phyloP scores from a whole-genome alignment of 768 basidiomycete species.

The Boletus fagicola region DNA sequence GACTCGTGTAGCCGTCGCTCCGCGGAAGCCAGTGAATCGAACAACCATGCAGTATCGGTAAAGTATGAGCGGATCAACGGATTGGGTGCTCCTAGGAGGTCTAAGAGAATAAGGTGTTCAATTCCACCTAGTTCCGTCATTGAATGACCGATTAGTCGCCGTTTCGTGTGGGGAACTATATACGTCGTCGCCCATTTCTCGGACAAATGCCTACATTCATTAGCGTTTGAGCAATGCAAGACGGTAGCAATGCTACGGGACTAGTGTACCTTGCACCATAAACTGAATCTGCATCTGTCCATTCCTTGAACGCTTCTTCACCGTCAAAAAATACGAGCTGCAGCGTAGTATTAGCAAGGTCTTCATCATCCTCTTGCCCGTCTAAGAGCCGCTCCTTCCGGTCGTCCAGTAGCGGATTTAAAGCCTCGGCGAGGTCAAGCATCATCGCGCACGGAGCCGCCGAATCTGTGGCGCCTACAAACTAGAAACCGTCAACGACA shows the following conservation, averaged over 20 bases:
- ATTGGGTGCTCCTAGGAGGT: slow-evolving; percentile 78
- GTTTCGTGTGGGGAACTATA: slow-evolving; percentile 56
- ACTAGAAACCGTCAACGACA: slow-evolving; percentile 46
- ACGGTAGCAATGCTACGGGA: background rate
- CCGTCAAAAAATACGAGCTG: slow-evolving; percentile 97
- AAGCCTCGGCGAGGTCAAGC: slow-evolving; percentile 84
- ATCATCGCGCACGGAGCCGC: slow-evolving; percentile 94
- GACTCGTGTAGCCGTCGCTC: slow-evolving; percentile 68
- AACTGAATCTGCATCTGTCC: slow-evolving; percentile 87
- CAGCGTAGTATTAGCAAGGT: slow-evolving; percentile 78
- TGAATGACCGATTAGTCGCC: slow-evolving; percentile 53
- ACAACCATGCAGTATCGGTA: slow-evolving; percentile 90
- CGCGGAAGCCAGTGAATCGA: slow-evolving; percentile 69
- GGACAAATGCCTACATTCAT: slow-evolving; percentile 71
- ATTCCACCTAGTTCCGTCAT: slow-evolving; percentile 70
- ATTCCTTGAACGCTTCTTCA: slow-evolving; percentile 90
- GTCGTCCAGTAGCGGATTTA: slow-evolving; percentile 69
- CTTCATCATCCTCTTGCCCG: slow-evolving; percentile 66
- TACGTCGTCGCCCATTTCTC: slow-evolving; percentile 77
- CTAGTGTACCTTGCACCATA: slow-evolving; percentile 83
- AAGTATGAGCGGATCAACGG: slow-evolving; percentile 82
- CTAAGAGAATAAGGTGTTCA: slow-evolving; percentile 89
- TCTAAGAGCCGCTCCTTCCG: slow-evolving; percentile 54
- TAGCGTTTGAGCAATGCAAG: background rate
- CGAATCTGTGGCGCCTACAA: slow-evolving; percentile 96